Evolutionary conservation across 2,329 filamentous ascomycete species (phyloP).

Genomic region (Talaromyces sp.): DNA sequence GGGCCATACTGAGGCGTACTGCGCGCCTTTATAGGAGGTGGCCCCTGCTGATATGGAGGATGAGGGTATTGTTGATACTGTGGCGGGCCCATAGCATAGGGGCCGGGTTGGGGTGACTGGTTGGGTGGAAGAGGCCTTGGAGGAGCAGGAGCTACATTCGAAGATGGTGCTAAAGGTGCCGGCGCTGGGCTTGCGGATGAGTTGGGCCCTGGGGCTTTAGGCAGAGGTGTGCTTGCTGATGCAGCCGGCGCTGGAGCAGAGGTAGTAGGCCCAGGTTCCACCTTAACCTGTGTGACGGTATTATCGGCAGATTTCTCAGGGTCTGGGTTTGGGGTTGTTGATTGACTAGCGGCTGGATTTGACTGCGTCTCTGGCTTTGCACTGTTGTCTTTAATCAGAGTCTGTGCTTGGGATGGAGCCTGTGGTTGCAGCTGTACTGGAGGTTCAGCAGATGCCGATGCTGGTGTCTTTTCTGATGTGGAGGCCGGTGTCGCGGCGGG

Average conservation of each 20-base stretch:
- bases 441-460: not conserved
- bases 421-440: constrained; percentile 8
- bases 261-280: constrained; percentile 20
- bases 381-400: constrained; percentile 11
- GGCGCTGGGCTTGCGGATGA: constrained; percentile 11
- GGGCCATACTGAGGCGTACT: constrained; percentile 26
- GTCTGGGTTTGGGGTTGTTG: not conserved
- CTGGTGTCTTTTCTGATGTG: not conserved
- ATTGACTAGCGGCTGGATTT: not conserved
- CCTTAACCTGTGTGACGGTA: constrained; percentile 21
- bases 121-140: constrained; percentile 20
- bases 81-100: constrained; percentile 20
- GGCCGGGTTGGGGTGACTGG: constrained; percentile 17
- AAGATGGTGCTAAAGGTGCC: constrained; percentile 14
- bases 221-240: not conserved
- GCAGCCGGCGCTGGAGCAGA: not conserved
- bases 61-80: constrained; percentile 28
- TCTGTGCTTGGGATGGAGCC: constrained; percentile 9
- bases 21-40: constrained; percentile 33
- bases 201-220: not conserved
- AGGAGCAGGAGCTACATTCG: constrained; percentile 17
- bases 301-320: constrained; percentile 1
- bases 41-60: constrained; percentile 26
- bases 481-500: not conserved
- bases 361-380: not conserved